Base-by-base conservation (phyloP, 108 stramenopile species). In the Cyclotella kingstonii region DNA sequence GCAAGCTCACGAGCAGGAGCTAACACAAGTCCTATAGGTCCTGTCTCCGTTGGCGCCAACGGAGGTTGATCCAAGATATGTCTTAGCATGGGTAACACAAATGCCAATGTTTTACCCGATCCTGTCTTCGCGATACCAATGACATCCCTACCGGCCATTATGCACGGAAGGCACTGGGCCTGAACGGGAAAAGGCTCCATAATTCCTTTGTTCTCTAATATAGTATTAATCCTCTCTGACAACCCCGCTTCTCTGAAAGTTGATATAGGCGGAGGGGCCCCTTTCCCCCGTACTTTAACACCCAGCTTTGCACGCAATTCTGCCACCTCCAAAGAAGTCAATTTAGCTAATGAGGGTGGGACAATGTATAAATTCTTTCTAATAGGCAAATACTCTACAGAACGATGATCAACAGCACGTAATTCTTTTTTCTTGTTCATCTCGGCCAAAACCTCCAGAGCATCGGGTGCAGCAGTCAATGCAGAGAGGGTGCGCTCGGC, bases 91-190 rank as follows among this genome's bases (percentile, higher is more conserved):
- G 99, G 99, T 0, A 98, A 69, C 18, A 97, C 59, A 66, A 95
- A 99, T 3, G 97, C 96, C 5, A 98, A 73, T 11, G 99, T 98
- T 74, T 99, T 99, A 15, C 99, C 99, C 7, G 76, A 80, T 0
- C 99, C 99, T 9, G 99, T 99, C 56, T 98, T 98, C 39, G 99
- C 99, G 54, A 99, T 97, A 11, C 96, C 99, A 59, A 99, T 99
- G 4, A 97, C 91, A 76, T 99, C 99, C 38, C 99, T 67, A 12
- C 99, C 99, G 5, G 89, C 81, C 98, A 98, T 98, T 66, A 98
- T 93, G 49, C 95, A 96, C 0, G 99, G 99, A 27, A 99, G 35
- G 65, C 96, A 97, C 78, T 98, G 99, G 35, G 90, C 78, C 79
- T 99, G 99, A 39, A 98, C 87, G n/a, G 97, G 81, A 54, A 94